phyloP scores from a whole-genome alignment of 2,329 filamentous ascomycete species.

The Fusarium duplospermum region DNA sequence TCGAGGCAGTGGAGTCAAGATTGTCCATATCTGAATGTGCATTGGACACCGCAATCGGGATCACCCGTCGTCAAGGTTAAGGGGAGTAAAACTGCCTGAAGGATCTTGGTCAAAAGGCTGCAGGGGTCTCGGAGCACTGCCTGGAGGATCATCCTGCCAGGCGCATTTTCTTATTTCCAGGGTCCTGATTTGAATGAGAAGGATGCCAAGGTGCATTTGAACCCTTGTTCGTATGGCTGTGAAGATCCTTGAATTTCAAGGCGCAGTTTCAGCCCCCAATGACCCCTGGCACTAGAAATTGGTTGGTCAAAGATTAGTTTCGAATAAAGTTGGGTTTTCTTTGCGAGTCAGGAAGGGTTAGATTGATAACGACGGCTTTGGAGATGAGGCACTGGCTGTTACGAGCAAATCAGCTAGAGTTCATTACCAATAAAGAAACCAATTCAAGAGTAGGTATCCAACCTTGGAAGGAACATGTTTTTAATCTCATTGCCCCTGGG shows the following conservation, averaged over 20 bases:
- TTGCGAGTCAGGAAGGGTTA: neutral
- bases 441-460: neutral
- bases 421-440: neutral
- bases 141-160: neutral
- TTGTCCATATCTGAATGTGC: neutral
- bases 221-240: neutral
- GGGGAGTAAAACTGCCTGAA: neutral
- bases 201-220: neutral
- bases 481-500: neutral
- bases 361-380: neutral
- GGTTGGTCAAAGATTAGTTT: neutral
- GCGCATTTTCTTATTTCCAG: neutral
- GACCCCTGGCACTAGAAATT: neutral
- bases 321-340: neutral
- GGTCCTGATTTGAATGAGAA: neutral
- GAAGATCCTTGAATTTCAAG: neutral
- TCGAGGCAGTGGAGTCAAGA: neutral
- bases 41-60: neutral
- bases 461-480: neutral
- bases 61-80: neutral
- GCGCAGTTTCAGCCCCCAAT: neutral
- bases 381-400: neutral
- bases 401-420: neutral
- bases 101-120: too few species aligned
- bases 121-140: too few species aligned